Evolutionary conservation across 108 stramenopile species (phyloP).

Genomic region (Nitzschia inconspicua): DNA sequence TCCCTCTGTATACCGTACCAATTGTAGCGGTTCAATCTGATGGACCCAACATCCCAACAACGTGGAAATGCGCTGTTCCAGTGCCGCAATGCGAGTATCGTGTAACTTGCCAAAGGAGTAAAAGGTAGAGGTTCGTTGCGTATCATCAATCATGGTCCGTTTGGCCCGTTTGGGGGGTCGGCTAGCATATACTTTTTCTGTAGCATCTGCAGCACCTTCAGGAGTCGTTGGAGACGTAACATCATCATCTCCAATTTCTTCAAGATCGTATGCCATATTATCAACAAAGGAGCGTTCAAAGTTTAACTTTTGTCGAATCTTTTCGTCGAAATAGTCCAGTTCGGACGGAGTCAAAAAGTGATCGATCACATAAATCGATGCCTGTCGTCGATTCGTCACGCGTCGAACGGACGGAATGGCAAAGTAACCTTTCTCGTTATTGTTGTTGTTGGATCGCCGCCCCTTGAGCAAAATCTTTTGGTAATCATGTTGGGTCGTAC

Average conservation of each 20-base stretch:
- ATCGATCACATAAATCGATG: slow-evolving; percentile 52
- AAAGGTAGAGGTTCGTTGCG: slow-evolving; percentile 61
- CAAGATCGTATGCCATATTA: slow-evolving; percentile 16
- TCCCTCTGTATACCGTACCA: slow-evolving; percentile 61
- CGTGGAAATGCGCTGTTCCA: slow-evolving; percentile 51
- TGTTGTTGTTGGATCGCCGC: too few relatives aligned
- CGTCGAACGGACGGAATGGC: too few relatives aligned
- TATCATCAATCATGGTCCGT: slow-evolving; percentile 28
- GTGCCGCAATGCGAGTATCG: slow-evolving; percentile 42
- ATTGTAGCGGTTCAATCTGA: slow-evolving; percentile 55
- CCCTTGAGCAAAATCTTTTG: too few relatives aligned
- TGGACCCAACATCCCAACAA: slow-evolving; percentile 44
- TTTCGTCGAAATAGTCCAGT: slow-evolving; percentile 37
- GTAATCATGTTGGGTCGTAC: too few relatives aligned
- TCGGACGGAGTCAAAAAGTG: slow-evolving; percentile 60
- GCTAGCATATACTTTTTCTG: background rate
- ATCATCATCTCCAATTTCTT: background rate
- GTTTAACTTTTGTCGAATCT: slow-evolving; percentile 12
- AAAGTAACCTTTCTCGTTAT: too few relatives aligned
- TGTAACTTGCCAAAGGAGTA: slow-evolving; percentile 45
- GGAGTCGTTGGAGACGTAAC: background rate
- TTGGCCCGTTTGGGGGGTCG: too few relatives aligned
- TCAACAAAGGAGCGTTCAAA: slow-evolving; percentile 56
- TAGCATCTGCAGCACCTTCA: background rate
- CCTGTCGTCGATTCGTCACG: slow-evolving; percentile 1